Conservation (phyloP, 306 rosid species). For the Pyrus bretschneideri region DNA sequence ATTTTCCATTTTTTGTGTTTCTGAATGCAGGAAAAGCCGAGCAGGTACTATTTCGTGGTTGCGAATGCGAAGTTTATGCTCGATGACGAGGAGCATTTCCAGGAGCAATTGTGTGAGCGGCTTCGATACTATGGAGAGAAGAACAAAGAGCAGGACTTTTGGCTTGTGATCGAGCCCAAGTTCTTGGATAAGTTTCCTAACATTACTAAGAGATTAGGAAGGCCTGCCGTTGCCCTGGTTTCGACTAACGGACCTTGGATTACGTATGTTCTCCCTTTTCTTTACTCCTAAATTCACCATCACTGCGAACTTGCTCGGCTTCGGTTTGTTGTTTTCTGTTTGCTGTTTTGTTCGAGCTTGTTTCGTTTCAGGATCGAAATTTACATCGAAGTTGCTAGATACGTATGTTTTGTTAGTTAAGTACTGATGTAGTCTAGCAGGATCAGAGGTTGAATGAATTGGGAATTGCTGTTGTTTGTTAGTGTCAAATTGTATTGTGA, state of each 20-base stretch:
- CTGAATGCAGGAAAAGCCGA: conserved; percentile 37
- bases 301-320: background rate
- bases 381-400: background rate
- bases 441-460: background rate
- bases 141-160: conserved; percentile 72
- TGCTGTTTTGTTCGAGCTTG: background rate
- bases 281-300: no score
- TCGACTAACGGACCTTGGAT: conserved; percentile 95
- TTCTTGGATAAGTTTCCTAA: conserved; percentile 87
- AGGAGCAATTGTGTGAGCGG: conserved; percentile 69
- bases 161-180: conserved; percentile 95
- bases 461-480: background rate
- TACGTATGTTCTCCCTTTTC: conserved; percentile 39
- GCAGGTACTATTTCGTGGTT: conserved; percentile 65
- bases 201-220: conserved; percentile 59
- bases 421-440: background rate
- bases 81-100: conserved; percentile 97
- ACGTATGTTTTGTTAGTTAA: background rate
- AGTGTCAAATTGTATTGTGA: background rate
- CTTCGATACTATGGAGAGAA: conserved; percentile 60
- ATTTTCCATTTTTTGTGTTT: background rate
- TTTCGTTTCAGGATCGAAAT: background rate
- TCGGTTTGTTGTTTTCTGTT: background rate
- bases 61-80: conserved; percentile 98
- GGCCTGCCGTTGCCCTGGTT: conserved; percentile 95